phyloP scores from a whole-genome alignment of 805 yeast genomes.

The Ogataea pignaliae region DNA sequence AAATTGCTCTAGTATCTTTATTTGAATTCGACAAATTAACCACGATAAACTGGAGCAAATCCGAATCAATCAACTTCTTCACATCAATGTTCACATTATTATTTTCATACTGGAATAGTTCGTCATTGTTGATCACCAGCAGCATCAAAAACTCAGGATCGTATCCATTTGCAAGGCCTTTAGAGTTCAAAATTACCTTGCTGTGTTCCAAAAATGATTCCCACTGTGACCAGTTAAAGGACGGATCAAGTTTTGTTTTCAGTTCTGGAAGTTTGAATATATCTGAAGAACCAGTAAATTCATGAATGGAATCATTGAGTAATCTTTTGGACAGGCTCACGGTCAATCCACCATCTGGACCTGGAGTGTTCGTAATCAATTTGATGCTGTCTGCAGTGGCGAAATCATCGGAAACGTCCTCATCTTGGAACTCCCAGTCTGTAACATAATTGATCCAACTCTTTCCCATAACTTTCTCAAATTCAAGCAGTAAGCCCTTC shows the following conservation, averaged over 20 bases:
- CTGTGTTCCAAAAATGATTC: constrained; percentile 26
- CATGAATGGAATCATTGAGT: constrained; percentile 43
- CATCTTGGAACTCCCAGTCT: constrained; percentile 59
- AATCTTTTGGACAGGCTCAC: constrained; percentile 47
- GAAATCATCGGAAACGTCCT: constrained; percentile 1
- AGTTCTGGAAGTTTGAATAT: constrained; percentile 27
- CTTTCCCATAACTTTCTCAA: constrained; percentile 46
- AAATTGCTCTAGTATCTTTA: constrained; percentile 29
- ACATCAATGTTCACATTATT: constrained; percentile 40
- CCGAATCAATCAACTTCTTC: constrained; percentile 52
- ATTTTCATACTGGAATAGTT: constrained; percentile 39
- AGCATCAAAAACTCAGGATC: constrained; percentile 70
- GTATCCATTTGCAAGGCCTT: constrained; percentile 21
- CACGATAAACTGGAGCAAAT: constrained; percentile 47
- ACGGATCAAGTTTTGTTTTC: constrained; percentile 1
- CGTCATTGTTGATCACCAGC: constrained; percentile 59
- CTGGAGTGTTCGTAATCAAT: constrained; percentile 9
- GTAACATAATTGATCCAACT: constrained; percentile 66
- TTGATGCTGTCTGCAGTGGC: background rate
- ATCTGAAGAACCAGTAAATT: constrained; percentile 26
- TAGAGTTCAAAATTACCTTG: constrained; percentile 4
- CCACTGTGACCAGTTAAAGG: constrained; percentile 26
- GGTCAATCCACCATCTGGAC: constrained; percentile 35
- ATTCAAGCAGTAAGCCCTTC: constrained; percentile 45
- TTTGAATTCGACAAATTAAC: constrained; percentile 39